These are phyloP conservation scores for Zymoseptoria ardabiliae DNA, from an alignment of 2,329 filamentous ascomycete genomes.

Conservation along the genomic window DNA sequence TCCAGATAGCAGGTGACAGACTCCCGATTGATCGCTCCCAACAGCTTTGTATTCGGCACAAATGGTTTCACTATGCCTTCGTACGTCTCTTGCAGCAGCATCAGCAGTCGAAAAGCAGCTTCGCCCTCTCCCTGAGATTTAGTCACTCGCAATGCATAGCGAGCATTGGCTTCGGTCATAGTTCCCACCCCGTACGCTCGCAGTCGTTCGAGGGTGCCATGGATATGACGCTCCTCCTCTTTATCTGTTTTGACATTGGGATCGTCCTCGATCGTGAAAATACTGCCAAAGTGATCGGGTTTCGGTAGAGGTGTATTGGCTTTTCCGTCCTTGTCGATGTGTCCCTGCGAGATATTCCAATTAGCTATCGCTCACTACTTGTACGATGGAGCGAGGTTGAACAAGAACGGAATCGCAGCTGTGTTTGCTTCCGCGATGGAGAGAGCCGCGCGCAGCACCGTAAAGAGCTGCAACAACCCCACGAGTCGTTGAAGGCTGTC, in stretches of 20 bases:
- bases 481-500: background rate
- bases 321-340: constrained; percentile 18
- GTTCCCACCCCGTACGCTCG: constrained; percentile 46
- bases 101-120: constrained; percentile 67
- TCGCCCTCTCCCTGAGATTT: constrained; percentile 64
- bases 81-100: constrained; percentile 72
- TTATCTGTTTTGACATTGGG: constrained; percentile 47
- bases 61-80: constrained; percentile 72
- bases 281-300: constrained; percentile 54
- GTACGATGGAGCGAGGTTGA: background rate
- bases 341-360: background rate
- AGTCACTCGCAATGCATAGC: constrained; percentile 53
- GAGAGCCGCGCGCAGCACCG: background rate
- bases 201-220: constrained; percentile 47
- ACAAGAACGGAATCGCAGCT: background rate
- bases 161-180: constrained; percentile 55
- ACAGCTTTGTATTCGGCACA: constrained; percentile 61
- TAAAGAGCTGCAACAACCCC: background rate
- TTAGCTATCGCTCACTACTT: background rate
- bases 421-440: background rate
- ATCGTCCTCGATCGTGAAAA: constrained; percentile 55
- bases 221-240: constrained; percentile 51
- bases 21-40: constrained; percentile 79
- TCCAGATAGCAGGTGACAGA: constrained; percentile 94
- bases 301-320: constrained; percentile 27